Evolutionary conservation across 2,329 filamentous ascomycete species (phyloP).

Genomic region (Geosmithia putterillii): DNA sequence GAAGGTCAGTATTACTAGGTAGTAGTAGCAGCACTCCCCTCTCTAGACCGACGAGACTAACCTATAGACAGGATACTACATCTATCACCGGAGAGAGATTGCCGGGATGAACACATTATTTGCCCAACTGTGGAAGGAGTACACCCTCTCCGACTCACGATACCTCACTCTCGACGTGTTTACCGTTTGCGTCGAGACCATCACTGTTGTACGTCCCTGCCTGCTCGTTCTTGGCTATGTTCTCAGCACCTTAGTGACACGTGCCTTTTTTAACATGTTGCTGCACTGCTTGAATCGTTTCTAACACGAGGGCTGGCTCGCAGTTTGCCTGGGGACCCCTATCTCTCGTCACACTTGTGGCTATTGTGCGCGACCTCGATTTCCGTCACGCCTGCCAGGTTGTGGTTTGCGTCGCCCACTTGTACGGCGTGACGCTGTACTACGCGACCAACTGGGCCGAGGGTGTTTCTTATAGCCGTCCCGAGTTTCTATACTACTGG

Average conservation of each 20-base stretch:
- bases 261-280: no score
- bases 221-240: not conserved
- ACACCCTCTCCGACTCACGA: constrained; percentile 73
- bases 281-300: not conserved
- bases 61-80: constrained; percentile 55
- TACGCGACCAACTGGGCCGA: constrained; percentile 45
- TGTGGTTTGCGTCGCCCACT: constrained; percentile 37
- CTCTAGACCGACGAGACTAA: not conserved
- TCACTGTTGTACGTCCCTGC: constrained; percentile 55
- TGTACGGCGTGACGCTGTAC: constrained; percentile 52
- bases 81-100: constrained; percentile 54
- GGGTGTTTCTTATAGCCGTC: constrained; percentile 40
- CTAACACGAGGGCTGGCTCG: not conserved
- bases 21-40: no score
- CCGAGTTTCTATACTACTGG: constrained; percentile 51
- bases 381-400: constrained; percentile 39
- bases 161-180: constrained; percentile 75
- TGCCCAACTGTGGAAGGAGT: constrained; percentile 89
- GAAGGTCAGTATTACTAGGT: no score
- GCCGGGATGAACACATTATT: constrained; percentile 59
- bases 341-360: constrained; percentile 33
- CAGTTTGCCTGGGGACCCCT: constrained; percentile 47
- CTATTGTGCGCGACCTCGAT: constrained; percentile 27
- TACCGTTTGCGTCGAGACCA: constrained; percentile 75
- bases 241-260: no score